A percentile compares a stretch with the other conserved stretches of the same genome.
Conservation (phyloP, 768 basidiomycete species). For the Pleurotus pulmonarius region DNA sequence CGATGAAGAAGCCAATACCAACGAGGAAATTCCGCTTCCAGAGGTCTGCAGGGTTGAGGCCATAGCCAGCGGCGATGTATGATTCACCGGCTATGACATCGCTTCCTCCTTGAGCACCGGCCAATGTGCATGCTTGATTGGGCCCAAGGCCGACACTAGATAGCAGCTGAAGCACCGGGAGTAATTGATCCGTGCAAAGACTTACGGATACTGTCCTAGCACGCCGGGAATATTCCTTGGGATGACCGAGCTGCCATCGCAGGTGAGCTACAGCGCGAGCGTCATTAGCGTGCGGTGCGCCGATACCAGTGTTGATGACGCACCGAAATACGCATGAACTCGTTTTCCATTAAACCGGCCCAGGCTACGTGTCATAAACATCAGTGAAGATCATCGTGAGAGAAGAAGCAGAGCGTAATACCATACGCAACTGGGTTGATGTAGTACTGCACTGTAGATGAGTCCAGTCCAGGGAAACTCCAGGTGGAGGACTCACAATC, state of each 20-base stretch:
- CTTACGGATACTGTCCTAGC: slow-evolving; percentile 58
- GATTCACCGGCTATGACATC: slow-evolving; percentile 48
- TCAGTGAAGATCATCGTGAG: neutral
- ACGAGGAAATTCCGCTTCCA: slow-evolving; percentile 73
- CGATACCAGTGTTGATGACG: slow-evolving; percentile 12
- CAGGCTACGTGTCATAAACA: slow-evolving; percentile 40
- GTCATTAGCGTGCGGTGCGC: neutral
- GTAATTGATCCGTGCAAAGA: slow-evolving; percentile 12
- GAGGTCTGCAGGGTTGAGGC: slow-evolving; percentile 43
- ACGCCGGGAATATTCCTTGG: slow-evolving; percentile 56
- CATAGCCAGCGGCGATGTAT: slow-evolving; percentile 61
- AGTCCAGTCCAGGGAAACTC: no score
- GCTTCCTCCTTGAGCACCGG: slow-evolving; percentile 58
- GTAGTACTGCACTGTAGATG: slow-evolving; percentile 50
- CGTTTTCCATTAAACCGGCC: slow-evolving; percentile 80
- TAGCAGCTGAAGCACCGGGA: slow-evolving; percentile 22
- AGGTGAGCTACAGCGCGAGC: slow-evolving; percentile 40
- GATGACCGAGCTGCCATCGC: slow-evolving; percentile 61
- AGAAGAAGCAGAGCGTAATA: slow-evolving; percentile 17
- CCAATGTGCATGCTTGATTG: slow-evolving; percentile 78
- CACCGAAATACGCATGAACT: slow-evolving; percentile 70
- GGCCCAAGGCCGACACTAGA: slow-evolving; percentile 37
- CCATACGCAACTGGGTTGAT: slow-evolving; percentile 76
- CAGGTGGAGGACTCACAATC: slow-evolving; percentile 47
- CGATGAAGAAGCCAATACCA: slow-evolving; percentile 61